These are phyloP conservation scores for Cryptococcus maquisensis DNA, from an alignment of 1,284 basidiomycete genomes.

Conservation along the genomic window DNA sequence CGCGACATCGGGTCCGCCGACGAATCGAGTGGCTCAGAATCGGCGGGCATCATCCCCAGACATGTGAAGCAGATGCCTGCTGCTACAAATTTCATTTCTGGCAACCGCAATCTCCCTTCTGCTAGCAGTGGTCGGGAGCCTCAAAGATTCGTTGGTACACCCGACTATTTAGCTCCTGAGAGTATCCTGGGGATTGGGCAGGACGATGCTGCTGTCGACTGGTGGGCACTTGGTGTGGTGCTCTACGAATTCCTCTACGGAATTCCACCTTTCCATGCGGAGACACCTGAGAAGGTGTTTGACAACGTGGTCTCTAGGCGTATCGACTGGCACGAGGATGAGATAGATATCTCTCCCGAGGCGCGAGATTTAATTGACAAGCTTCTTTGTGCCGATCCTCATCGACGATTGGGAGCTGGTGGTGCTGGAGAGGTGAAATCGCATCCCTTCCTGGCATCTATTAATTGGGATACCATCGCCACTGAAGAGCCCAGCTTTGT, in stretches of 20 bases:
- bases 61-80: slow-evolving; percentile 59
- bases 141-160: slow-evolving; percentile 92
- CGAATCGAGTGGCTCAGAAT: slow-evolving; percentile 84
- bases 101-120: slow-evolving; percentile 58
- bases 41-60: slow-evolving; percentile 68
- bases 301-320: slow-evolving; percentile 97
- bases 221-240: slow-evolving; percentile 98
- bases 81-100: slow-evolving; percentile 54
- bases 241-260: slow-evolving; percentile 98
- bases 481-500: slow-evolving; percentile 89
- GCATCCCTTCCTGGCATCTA: slow-evolving; percentile 84
- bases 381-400: slow-evolving; percentile 78
- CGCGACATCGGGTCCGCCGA: slow-evolving; percentile 53
- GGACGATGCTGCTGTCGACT: slow-evolving; percentile 94
- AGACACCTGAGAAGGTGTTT: slow-evolving; percentile 94
- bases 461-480: slow-evolving; percentile 91
- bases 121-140: slow-evolving; percentile 54
- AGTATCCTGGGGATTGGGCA: slow-evolving; percentile 93
- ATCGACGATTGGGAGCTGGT: slow-evolving; percentile 73
- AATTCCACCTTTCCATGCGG: slow-evolving; percentile 94
- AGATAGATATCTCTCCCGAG: slow-evolving; percentile 80
- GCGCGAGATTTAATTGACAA: slow-evolving; percentile 88
- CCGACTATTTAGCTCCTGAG: slow-evolving; percentile 94
- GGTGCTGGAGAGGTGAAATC: slow-evolving; percentile 90
- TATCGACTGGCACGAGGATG: slow-evolving; percentile 88